phyloP scores from a whole-genome alignment of 208 protist genomes.

The Angomonas ambiguus region DNA sequence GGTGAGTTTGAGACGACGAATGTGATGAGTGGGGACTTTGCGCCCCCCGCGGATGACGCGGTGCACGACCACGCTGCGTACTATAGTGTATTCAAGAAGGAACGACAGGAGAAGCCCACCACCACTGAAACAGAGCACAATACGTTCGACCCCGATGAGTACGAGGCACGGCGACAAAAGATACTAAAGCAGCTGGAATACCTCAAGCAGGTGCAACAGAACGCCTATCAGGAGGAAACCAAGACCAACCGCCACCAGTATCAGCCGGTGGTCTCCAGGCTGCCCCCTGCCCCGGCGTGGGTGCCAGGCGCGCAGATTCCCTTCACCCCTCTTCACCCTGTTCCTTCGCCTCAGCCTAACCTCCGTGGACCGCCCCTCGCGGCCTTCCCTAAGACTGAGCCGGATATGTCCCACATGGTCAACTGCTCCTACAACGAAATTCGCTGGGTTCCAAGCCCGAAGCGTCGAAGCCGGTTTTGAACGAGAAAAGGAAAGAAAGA shows the following conservation, averaged over 20 bases:
- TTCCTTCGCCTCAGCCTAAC: conserved; percentile 8
- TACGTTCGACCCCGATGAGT: neutral
- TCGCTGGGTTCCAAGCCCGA: neutral
- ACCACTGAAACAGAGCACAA: neutral
- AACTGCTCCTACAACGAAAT: neutral
- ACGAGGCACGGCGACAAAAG: neutral
- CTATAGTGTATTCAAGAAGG: neutral
- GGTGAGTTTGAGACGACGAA: neutral
- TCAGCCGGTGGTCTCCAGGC: neutral
- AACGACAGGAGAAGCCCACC: neutral
- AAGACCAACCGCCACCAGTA: neutral
- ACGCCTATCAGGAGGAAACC: neutral
- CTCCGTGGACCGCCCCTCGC: neutral
- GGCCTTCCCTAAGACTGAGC: neutral
- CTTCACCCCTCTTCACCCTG: conserved; percentile 2
- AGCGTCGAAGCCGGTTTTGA: neutral
- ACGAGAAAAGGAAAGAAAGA: neutral
- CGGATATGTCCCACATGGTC: neutral
- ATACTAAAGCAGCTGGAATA: conserved; percentile 4
- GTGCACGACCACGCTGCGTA: neutral
- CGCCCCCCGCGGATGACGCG: neutral
- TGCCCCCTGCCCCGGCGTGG: neutral
- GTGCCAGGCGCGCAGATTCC: neutral
- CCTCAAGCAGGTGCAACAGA: neutral
- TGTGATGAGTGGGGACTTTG: conserved; percentile 1